Base-by-base conservation (phyloP, 805 yeast genomes). In the Kurtzmaniella cleridarum region DNA sequence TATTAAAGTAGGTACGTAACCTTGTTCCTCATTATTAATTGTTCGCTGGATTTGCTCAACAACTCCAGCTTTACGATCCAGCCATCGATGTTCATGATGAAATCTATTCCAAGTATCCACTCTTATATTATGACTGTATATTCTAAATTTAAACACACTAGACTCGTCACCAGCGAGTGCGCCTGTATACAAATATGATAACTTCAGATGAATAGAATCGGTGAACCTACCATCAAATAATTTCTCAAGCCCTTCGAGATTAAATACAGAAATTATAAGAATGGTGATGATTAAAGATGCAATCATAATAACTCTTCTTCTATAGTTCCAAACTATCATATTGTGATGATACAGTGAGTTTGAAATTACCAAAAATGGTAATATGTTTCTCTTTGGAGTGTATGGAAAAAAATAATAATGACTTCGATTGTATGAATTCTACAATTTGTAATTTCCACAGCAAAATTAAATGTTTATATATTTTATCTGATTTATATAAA, bases 121-220 rank as follows among this genome's bases (percentile, higher is more conserved):
- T 20, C 49, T 32, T 8, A 47, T 44, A 18, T 47, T 47, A 29
- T 41, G 41, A 3, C 46, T 34, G 37, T 39, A 36, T 10, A 47
- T 38, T 34, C 43, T 42, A 33, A 45, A 47, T 10, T 41, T 35
- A n/a, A 45, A 45, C 9, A 27, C 35, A 10, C 17, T 26, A 15
- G 32, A 18, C 34, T 18, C 29, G 5, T 13, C 31, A 5, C 8
- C 7, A 5, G 16, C 31, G 5, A 5, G 14, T 15, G 17, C 17
- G 14, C 16, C 30, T 24, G 29, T 7, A 14, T 20, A 15, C 20
- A 33, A n/a, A 20, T 33, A 15, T 4, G 24, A 27, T 31, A 13
- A 3, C 17, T 23, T 5, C 36, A 34, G 36, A 7, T 34, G 16
- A 26, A 15, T 17, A 14, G 27, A 34, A 15, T 12, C n/a, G 14